phyloP scores from a whole-genome alignment of 2,329 filamentous ascomycete genomes.

The Leptographium wingfieldii region DNA sequence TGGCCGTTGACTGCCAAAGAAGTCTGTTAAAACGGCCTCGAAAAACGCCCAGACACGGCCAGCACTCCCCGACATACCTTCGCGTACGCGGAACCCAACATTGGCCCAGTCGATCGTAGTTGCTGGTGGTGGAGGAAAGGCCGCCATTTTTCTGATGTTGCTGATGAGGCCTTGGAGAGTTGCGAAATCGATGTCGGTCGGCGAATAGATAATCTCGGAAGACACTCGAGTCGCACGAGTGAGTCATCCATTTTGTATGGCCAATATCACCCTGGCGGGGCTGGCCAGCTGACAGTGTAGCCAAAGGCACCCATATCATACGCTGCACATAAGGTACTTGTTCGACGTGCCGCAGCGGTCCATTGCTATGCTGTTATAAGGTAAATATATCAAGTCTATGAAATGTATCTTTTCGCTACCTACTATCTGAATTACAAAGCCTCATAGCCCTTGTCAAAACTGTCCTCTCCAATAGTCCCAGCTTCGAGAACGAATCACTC shows the following conservation, averaged over 20 bases:
- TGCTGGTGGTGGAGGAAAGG: conserved; percentile 66
- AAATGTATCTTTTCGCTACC: neutral
- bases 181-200: no score
- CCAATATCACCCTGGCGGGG: no score
- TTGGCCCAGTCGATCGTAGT: conserved; percentile 87
- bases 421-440: neutral
- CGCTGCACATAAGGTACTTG: no score
- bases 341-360: no score
- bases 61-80: conserved; percentile 43
- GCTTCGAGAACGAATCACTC: neutral
- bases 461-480: neutral
- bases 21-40: neutral
- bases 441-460: neutral
- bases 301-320: no score
- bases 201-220: no score
- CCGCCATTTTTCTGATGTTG: conserved; percentile 23
- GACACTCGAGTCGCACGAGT: no score
- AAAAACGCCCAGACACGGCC: neutral
- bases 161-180: neutral
- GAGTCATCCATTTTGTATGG: no score
- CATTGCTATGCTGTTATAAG: neutral
- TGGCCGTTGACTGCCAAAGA: conserved; percentile 67
- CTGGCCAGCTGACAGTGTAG: no score
- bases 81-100: conserved; percentile 82
- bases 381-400: neutral